A percentile compares a stretch with the other conserved stretches of the same genome.
These are phyloP conservation scores for Brassica nigra DNA, from an alignment of 345 rosid species.

Conservation along the genomic window DNA sequence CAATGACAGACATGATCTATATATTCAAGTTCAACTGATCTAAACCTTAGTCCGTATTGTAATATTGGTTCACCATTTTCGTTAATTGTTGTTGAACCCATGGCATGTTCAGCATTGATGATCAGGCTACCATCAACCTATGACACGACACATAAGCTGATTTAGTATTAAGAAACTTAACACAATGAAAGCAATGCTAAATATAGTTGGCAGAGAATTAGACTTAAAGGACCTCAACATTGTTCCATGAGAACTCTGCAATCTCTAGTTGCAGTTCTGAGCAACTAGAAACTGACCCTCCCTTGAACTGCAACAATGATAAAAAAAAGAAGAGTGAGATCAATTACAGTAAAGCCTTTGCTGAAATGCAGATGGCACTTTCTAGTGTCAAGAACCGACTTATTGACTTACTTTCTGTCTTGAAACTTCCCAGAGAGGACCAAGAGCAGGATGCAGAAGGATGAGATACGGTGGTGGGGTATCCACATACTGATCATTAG, in stretches of 20 bases:
- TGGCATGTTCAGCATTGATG: conserved; percentile 65
- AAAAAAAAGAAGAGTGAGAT: not conserved
- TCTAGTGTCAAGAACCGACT: conserved; percentile 13
- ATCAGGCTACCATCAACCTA: conserved; percentile 90
- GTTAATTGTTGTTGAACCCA: conserved; percentile 63
- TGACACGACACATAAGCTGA: not conserved
- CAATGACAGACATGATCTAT: not conserved
- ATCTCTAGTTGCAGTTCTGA: conserved; percentile 88
- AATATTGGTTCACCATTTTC: conserved; percentile 62
- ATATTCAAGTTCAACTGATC: conserved; percentile 8
- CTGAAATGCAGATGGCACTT: not conserved
- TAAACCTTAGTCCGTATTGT: conserved; percentile 72
- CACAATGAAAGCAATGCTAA: not conserved
- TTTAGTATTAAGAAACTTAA: conserved; percentile 21
- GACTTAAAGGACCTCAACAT: conserved; percentile 65
- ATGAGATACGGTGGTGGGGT: conserved; percentile 87
- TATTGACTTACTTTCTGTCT: conserved; percentile 69
- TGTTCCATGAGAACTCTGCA: conserved; percentile 88
- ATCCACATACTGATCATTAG: conserved; percentile 61
- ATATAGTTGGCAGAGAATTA: not conserved
- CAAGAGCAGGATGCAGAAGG: conserved; percentile 90
- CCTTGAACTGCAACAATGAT: conserved; percentile 55
- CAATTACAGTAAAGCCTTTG: not conserved
- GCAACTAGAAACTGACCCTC: conserved; percentile 74
- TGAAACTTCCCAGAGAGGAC: conserved; percentile 92